These are phyloP conservation scores for Hericium coralloides DNA, from an alignment of 768 basidiomycete species.

Conservation along the genomic window DNA sequence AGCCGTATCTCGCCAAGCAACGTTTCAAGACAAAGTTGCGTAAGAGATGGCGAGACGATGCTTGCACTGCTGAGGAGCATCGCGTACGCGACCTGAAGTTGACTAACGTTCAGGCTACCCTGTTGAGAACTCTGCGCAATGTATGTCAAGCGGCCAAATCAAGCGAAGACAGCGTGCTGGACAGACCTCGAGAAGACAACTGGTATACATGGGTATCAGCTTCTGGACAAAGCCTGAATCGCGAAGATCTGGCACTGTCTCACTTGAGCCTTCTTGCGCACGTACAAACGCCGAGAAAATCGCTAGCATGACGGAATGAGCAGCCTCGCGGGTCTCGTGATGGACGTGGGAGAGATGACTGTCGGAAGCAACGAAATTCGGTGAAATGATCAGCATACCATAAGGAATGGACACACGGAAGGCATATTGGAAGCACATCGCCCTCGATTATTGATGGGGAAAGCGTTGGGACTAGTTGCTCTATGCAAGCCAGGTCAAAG, in stretches of 20 bases:
- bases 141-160: background rate
- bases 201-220: constrained; percentile 67
- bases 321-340: constrained; percentile 77
- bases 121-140: constrained; percentile 49
- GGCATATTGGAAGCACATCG: constrained; percentile 50
- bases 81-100: constrained; percentile 69
- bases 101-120: constrained; percentile 48
- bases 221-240: constrained; percentile 34
- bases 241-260: background rate
- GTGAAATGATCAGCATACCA: background rate
- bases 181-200: constrained; percentile 61
- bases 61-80: constrained; percentile 60
- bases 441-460: constrained; percentile 42
- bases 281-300: constrained; percentile 54
- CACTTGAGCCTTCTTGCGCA: constrained; percentile 10
- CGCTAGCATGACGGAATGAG: constrained; percentile 76
- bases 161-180: background rate
- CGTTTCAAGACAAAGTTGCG: constrained; percentile 14
- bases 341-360: constrained; percentile 58
- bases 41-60: constrained; percentile 29
- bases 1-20: constrained; percentile 11
- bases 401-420: constrained; percentile 42
- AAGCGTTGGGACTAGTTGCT: constrained; percentile 66
- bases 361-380: background rate
- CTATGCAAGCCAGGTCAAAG: constrained; percentile 64